phyloP scores from a whole-genome alignment of 2,329 filamentous ascomycete genomes.

The Aspergillus caelatus region DNA sequence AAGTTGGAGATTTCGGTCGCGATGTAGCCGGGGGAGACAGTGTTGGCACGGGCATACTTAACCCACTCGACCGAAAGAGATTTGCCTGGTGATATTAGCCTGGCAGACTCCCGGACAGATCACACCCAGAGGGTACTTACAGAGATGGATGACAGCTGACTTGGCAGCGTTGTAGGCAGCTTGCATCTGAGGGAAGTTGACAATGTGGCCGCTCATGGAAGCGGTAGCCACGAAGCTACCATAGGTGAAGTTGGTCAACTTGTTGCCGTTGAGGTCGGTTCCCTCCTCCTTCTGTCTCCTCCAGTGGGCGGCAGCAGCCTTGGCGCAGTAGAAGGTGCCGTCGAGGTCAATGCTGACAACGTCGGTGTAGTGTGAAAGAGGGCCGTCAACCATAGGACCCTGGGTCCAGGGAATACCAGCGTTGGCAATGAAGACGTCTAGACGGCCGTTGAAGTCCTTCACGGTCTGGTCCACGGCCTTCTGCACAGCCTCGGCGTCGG shows the following conservation, averaged over 20 bases:
- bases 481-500: constrained; percentile 45
- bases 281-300: constrained; percentile 69
- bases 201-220: constrained; percentile 76
- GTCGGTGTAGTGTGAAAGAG: constrained; percentile 65
- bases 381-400: constrained; percentile 67
- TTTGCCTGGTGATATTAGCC: constrained; percentile 53
- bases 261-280: constrained; percentile 63
- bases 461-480: constrained; percentile 46
- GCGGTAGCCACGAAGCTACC: constrained; percentile 79
- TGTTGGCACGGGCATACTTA: constrained; percentile 72
- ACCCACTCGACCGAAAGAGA: constrained; percentile 77
- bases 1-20: constrained; percentile 72
- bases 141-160: constrained; percentile 59
- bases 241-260: constrained; percentile 61
- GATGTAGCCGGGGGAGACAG: constrained; percentile 75
- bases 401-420: constrained; percentile 75
- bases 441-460: constrained; percentile 70
- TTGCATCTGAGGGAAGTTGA: constrained; percentile 76
- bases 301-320: constrained; percentile 70
- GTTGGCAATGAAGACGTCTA: constrained; percentile 81
- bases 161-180: constrained; percentile 75
- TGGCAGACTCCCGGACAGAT: constrained; percentile 42
- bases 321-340: constrained; percentile 76
- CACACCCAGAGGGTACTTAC: constrained; percentile 29
- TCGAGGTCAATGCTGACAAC: constrained; percentile 74